Evolutionary conservation across 2,329 filamentous ascomycete genomes (phyloP).

Genomic region (Lachnellula cervina): DNA sequence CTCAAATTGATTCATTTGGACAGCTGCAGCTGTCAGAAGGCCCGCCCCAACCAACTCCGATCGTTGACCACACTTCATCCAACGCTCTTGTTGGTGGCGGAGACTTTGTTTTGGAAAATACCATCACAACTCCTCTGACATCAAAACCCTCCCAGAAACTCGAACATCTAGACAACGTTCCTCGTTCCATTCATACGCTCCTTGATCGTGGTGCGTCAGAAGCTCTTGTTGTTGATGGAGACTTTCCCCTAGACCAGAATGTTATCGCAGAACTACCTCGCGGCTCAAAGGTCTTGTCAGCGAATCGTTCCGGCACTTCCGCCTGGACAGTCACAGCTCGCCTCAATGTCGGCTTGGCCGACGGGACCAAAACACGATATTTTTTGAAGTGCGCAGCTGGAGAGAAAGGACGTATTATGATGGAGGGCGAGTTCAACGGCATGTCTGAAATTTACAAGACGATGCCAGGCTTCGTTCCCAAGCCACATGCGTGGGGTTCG

Average conservation of each 20-base stretch:
- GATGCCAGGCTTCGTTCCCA: slow-evolving; percentile 9
- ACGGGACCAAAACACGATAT: slow-evolving; percentile 18
- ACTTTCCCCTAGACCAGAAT: slow-evolving; percentile 1
- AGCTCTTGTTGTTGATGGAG: neutral
- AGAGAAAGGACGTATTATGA: neutral
- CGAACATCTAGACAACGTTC: no score
- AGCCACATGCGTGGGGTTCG: slow-evolving; percentile 9
- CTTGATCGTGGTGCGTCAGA: neutral
- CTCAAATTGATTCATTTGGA: no score
- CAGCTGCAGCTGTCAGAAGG: no score
- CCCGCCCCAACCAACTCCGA: no score
- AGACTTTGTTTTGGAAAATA: no score
- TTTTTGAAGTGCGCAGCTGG: slow-evolving; percentile 32
- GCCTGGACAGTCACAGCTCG: slow-evolving; percentile 34
- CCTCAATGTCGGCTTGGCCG: slow-evolving; percentile 25
- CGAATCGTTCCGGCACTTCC: slow-evolving; percentile 28
- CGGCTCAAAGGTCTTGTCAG: neutral
- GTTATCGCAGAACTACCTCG: slow-evolving; percentile 5
- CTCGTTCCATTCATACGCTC: no score
- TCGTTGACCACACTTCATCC: no score
- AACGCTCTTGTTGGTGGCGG: no score
- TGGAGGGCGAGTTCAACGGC: slow-evolving; percentile 37
- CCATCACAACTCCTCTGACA: no score
- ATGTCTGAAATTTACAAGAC: slow-evolving; percentile 28
- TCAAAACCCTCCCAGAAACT: no score